phyloP scores from a whole-genome alignment of 495 filamentous ascomycete genomes.

The Aspergillus heteromorphus region DNA sequence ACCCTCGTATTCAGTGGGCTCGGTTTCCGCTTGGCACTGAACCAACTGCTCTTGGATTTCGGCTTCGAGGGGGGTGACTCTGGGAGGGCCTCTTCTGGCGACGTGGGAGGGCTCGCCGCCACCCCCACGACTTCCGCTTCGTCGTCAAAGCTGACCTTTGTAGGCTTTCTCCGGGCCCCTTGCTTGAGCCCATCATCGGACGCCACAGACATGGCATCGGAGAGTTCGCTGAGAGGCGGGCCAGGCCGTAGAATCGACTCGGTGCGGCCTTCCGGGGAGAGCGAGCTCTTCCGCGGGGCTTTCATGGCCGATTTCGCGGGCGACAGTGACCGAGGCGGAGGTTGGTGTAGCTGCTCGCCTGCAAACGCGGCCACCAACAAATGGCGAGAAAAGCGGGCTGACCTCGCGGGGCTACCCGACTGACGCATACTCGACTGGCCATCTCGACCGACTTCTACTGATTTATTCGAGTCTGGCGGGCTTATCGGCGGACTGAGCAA shows the following conservation, averaged over 20 bases:
- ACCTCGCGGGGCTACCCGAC: constrained; percentile 59
- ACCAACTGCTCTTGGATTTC: constrained; percentile 48
- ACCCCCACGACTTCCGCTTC: constrained; percentile 56
- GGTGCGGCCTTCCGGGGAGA: constrained; percentile 39
- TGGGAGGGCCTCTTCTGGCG: constrained; percentile 42
- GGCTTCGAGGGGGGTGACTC: constrained; percentile 45
- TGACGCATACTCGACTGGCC: constrained; percentile 21
- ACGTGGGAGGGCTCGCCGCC: constrained; percentile 48
- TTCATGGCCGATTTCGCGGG: constrained; percentile 87
- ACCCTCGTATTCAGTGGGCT: constrained; percentile 22
- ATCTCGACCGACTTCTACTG: constrained; percentile 3
- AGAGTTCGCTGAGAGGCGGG: constrained; percentile 52
- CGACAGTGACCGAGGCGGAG: constrained; percentile 73
- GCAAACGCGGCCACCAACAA: constrained; percentile 43
- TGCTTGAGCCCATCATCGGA: constrained; percentile 54
- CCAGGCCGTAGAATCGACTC: constrained; percentile 20
- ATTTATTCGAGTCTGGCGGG: constrained; percentile 12
- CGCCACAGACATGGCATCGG: constrained; percentile 52
- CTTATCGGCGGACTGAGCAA: constrained; percentile 11
- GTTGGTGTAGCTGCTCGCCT: constrained; percentile 58
- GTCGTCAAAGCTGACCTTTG: constrained; percentile 85
- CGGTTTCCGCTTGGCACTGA: constrained; percentile 42
- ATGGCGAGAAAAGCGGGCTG: constrained; percentile 66
- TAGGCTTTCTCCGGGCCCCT: constrained; percentile 57
- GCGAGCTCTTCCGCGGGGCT: constrained; percentile 48